Percentiles rank a stretch among this genome's conserved stretches.
Conservation (phyloP, 371 early-diverging fungal genomes). For the Choanephora cucurbitarum region DNA sequence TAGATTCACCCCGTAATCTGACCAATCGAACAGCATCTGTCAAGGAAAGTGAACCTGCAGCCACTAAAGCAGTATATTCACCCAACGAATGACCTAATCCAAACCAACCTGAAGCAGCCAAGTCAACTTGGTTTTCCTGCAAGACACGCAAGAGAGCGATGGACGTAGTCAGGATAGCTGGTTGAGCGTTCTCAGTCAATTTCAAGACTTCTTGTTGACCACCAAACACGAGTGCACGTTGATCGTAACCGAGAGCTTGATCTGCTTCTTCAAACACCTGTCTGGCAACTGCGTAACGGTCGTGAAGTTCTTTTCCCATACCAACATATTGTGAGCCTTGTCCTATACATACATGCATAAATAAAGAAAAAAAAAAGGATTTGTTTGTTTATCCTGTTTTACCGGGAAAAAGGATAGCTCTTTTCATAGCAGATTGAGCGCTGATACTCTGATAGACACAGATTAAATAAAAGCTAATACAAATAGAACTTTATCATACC, state of each 20-base stretch:
- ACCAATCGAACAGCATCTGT: slow-evolving; percentile 85
- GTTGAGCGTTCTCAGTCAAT: slow-evolving; percentile 91
- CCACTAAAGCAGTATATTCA: slow-evolving; percentile 92
- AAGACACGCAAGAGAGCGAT: slow-evolving; percentile 88
- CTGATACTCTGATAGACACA: too few relatives aligned
- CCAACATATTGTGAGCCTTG: slow-evolving; percentile 90
- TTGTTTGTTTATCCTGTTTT: slow-evolving; percentile 1
- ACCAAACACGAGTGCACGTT: slow-evolving; percentile 82
- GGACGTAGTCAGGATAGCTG: slow-evolving; percentile 91
- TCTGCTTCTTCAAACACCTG: slow-evolving; percentile 90
- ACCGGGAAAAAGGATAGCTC: slow-evolving; percentile 60
- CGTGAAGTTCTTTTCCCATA: slow-evolving; percentile 93
- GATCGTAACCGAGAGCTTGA: slow-evolving; percentile 69
- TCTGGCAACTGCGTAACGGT: slow-evolving; percentile 70
- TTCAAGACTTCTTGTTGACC: slow-evolving; percentile 80
- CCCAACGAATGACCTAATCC: slow-evolving; percentile 93
- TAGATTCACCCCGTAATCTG: slow-evolving; percentile 81
- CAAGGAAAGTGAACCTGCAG: slow-evolving; percentile 74
- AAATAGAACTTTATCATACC: too few relatives aligned
- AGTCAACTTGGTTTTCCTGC: slow-evolving; percentile 80
- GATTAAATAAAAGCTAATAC: too few relatives aligned
- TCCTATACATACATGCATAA: too few relatives aligned
- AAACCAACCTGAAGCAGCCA: slow-evolving; percentile 73
- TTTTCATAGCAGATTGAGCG: slow-evolving; percentile 7
- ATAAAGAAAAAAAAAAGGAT: not conserved